These are phyloP conservation scores for Phyllostachys edulis DNA, from an alignment of 176 grass and related monocot genomes.

Conservation along the genomic window DNA sequence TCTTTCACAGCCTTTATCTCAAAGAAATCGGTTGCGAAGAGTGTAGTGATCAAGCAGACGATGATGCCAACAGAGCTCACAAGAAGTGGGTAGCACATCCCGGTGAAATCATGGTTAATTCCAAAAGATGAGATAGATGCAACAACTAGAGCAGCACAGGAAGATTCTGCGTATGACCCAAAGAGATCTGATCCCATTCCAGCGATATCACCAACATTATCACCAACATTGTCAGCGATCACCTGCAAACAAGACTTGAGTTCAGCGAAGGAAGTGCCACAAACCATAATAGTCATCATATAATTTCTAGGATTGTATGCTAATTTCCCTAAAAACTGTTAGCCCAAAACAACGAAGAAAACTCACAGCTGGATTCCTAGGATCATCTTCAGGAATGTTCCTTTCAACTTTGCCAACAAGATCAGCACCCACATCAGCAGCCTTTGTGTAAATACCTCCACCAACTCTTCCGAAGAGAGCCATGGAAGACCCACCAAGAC, in stretches of 20 bases:
- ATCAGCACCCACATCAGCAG: slow-evolving; percentile 90
- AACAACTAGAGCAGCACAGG: slow-evolving; percentile 88
- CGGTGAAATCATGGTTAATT: slow-evolving; percentile 84
- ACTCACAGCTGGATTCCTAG: slow-evolving; percentile 93
- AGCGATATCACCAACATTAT: slow-evolving; percentile 93
- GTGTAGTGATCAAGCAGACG: slow-evolving; percentile 75
- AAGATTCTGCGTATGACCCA: slow-evolving; percentile 85
- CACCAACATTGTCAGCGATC: slow-evolving; percentile 88
- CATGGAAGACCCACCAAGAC: slow-evolving; percentile 93
- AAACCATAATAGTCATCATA: neutral
- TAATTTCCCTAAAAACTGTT: neutral
- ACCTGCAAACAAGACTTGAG: slow-evolving; percentile 52
- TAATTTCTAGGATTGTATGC: neutral
- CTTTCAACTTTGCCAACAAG: slow-evolving; percentile 91
- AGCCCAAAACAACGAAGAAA: slow-evolving; percentile 10
- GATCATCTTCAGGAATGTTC: slow-evolving; percentile 93
- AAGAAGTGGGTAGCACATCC: slow-evolving; percentile 77
- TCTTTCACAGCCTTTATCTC: slow-evolving; percentile 82
- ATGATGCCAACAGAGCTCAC: slow-evolving; percentile 90
- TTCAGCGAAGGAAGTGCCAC: slow-evolving; percentile 6
- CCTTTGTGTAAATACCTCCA: slow-evolving; percentile 94
- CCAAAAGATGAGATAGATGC: slow-evolving; percentile 92
- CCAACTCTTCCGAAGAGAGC: slow-evolving; percentile 86
- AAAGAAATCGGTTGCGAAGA: slow-evolving; percentile 80
- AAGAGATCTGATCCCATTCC: slow-evolving; percentile 96